Base-by-base conservation (phyloP, 768 basidiomycete species). In the Russula foetens region DNA sequence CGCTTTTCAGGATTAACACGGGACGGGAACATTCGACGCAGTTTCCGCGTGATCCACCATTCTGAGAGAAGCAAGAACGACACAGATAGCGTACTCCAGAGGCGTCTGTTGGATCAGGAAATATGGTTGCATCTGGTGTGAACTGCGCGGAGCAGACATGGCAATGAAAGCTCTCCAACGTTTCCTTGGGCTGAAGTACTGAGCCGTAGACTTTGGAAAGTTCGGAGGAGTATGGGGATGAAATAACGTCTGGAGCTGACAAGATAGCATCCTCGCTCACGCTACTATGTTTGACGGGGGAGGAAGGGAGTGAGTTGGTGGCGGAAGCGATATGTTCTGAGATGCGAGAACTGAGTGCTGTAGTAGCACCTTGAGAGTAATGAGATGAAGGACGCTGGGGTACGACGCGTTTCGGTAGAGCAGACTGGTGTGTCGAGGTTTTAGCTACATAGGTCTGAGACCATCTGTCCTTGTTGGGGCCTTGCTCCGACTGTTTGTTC, bases 151-250 rank as follows among this genome's bases (percentile, higher is more conserved):
- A 73, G 69, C 91, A 93, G 14, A 83, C 69, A 35, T 79, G 80
- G 69, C 91, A 93, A 3, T 82, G 81, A 67, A 86, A 85, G 28
- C 84, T 79, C 9, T 79, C 70, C n/a, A 92, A 77, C 7, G 85
- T 80, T 67, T 88, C 88, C 65, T 84, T 84, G 24, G 88, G 83
- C 68, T 92, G 90, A 19, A 93, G 75, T 24, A 93, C 80, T 0
- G 91, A 91, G 28, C 91, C 91, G 64, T 91, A 92, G 5, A 86
- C 90, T 71, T 90, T 93, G 45, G 90, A 83, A 21, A 83, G 76
- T 21, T 88, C 81, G 2, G 86, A 82, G 9, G 79, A 79, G 66
- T 60, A 76, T 67, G 47, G 82, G 76, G 31, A 81, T 83, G 26
- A 81, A 83, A 83, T 77, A 39, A 81, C 79, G 28, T 80, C 74